These are phyloP conservation scores for Nakazawaea ernobii DNA, from an alignment of 805 yeast species.

Conservation along the genomic window DNA sequence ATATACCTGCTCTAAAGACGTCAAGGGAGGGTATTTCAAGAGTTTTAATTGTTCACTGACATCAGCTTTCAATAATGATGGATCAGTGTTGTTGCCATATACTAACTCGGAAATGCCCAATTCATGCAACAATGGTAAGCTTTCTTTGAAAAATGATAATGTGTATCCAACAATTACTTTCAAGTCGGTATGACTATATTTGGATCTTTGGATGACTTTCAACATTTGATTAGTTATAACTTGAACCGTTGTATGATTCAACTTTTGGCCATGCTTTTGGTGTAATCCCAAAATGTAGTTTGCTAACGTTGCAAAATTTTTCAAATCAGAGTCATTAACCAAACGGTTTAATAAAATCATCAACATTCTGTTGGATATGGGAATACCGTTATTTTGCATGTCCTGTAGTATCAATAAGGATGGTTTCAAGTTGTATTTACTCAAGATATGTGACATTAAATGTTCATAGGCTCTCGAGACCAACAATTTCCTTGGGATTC, in stretches of 20 bases:
- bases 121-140: not conserved
- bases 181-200: slow-evolving; percentile 1
- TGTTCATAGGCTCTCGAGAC: slow-evolving; percentile 7
- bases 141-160: not conserved
- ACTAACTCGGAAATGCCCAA: slow-evolving; percentile 1
- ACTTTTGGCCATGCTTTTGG: not conserved
- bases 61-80: not conserved
- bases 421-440: slow-evolving; percentile 3
- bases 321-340: slow-evolving; percentile 2
- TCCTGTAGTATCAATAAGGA: slow-evolving; percentile 6
- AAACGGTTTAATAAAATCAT: slow-evolving; percentile 3
- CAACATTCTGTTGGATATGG: slow-evolving; percentile 7
- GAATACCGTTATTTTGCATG: slow-evolving; percentile 7
- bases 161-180: slow-evolving; percentile 8
- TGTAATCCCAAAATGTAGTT: slow-evolving; percentile 2
- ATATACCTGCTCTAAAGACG: slow-evolving; percentile 4
- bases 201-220: slow-evolving; percentile 3
- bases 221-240: slow-evolving; percentile 3
- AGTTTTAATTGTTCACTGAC: not conserved
- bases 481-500: not conserved
- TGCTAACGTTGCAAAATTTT: slow-evolving; percentile 3
- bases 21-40: slow-evolving; percentile 7
- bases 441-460: slow-evolving; percentile 4
- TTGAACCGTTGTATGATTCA: not conserved
- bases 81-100: not conserved